Conservation (phyloP, 805 yeast species). For the Ogataea kodamae region DNA sequence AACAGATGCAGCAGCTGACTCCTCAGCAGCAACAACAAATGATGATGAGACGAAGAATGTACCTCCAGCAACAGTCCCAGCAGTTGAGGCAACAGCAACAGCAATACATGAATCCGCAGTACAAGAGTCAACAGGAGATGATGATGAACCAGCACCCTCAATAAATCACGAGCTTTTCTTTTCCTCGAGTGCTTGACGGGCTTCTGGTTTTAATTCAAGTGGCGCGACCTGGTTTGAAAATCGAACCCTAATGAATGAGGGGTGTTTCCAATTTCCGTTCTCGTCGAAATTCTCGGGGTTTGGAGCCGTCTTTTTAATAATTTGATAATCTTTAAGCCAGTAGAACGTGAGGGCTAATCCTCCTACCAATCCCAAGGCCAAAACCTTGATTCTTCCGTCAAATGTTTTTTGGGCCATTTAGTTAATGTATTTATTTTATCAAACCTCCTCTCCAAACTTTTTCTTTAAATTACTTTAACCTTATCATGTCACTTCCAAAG, state of each 20-base stretch:
- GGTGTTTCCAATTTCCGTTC: conserved; percentile 37
- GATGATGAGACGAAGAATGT: conserved; percentile 21
- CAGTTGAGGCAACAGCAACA: conserved; percentile 24
- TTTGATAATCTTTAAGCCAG: conserved; percentile 32
- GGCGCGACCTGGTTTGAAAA: conserved; percentile 37
- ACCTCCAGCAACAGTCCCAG: conserved; percentile 23
- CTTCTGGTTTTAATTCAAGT: conserved; percentile 37
- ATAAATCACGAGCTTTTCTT: conserved; percentile 2
- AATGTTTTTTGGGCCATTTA: conserved; percentile 20
- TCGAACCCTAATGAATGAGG: conserved; percentile 33
- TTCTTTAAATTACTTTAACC: too few relatives aligned
- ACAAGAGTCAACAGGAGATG: conserved; percentile 25
- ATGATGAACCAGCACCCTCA: conserved; percentile 24
- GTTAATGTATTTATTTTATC: conserved; percentile 3
- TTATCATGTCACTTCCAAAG: conserved; percentile 67
- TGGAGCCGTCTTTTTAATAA: conserved; percentile 40
- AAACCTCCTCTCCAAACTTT: too few relatives aligned
- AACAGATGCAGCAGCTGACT: conserved; percentile 20
- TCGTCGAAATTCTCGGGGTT: conserved; percentile 36
- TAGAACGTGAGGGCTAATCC: conserved; percentile 31
- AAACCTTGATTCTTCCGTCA: conserved; percentile 29
- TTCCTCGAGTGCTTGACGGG: conserved; percentile 27
- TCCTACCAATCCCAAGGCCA: conserved; percentile 24
- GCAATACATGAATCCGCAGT: conserved; percentile 17
- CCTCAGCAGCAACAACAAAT: conserved; percentile 25